These are phyloP conservation scores for Moricandia arvensis DNA, from an alignment of 345 rosid species.

Conservation along the genomic window DNA sequence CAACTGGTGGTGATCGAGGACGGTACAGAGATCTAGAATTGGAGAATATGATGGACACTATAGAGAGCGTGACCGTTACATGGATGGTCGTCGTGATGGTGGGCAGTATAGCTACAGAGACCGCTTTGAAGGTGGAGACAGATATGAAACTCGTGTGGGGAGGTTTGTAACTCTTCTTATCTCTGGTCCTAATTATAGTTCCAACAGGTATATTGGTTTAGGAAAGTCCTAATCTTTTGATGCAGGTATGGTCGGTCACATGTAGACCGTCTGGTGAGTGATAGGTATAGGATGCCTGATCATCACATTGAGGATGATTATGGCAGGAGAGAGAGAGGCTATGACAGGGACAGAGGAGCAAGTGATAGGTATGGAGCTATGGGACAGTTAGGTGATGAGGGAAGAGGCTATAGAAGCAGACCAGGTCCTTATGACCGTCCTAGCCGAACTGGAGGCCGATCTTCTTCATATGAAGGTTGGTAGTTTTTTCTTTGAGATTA, in stretches of 20 bases:
- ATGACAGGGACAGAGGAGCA: constrained; percentile 47
- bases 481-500: constrained; percentile 28
- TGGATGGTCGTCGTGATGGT: constrained; percentile 72
- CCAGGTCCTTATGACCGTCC: constrained; percentile 75
- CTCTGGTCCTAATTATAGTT: background rate
- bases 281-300: constrained; percentile 53
- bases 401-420: constrained; percentile 61
- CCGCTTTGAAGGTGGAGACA: background rate
- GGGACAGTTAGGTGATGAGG: constrained; percentile 37
- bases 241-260: no score
- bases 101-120: constrained; percentile 21
- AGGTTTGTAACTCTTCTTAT: background rate
- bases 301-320: constrained; percentile 45
- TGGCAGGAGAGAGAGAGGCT: constrained; percentile 65
- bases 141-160: background rate
- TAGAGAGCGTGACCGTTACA: constrained; percentile 54
- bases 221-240: background rate
- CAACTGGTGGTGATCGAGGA: constrained; percentile 58
- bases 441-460: constrained; percentile 57
- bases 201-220: background rate
- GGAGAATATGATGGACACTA: constrained; percentile 57
- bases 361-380: background rate
- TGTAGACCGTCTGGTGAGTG: no score
- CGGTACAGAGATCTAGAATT: constrained; percentile 57
- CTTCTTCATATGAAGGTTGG: constrained; percentile 70